Evolutionary conservation across 1,139 yeast species (phyloP), one percentile per base, ranked within the genome.

Genomic region (Blastobotrys apis): DNA sequence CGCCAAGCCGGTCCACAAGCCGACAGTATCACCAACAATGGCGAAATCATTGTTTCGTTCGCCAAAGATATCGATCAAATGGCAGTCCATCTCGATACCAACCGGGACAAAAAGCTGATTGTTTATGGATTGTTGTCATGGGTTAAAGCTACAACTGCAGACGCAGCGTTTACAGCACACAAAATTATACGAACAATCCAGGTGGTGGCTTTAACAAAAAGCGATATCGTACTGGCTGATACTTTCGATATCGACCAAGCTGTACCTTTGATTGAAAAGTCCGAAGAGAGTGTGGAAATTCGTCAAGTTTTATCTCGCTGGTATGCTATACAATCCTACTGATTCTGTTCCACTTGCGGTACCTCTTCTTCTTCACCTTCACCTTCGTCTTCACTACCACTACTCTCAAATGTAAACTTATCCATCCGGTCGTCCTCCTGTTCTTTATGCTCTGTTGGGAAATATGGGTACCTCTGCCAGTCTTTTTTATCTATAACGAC

Each of bases 391-490:
- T 32, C 34, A 32, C 34, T 32, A 5, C 21, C 16, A 10, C 26
- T 23, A 10, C 26, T 23, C 26, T 6, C 10, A 6, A 6, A 10
- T 23, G 26, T 6, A 23, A 6, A 6, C 9, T 6, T 6, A 6
- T 6, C 9, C 6, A 10, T 23, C 31, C 6, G 4, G 17, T 37
- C 33, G 4, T 5, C 33, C 33, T 50, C 57, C 27, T 47, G 45
- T 17, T 53, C 53, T 31, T 54, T 52, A 49, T 52, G 64, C 47
- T 65, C 68, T 5, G 25, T 47, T 1, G 69, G 69, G 67, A 68
- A 67, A 47, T 64, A 67, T 4, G 61, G 57, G 49, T 54, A 53
- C 42, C 57, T 56, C 49, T 62, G 62, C 71, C 71, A 67, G 15
- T 58, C 59, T 33, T 59, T 55, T 30, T 57, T 57, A 49, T 63